Base-by-base conservation (phyloP, 2,329 filamentous ascomycete genomes). In the Colletotrichum agaves region DNA sequence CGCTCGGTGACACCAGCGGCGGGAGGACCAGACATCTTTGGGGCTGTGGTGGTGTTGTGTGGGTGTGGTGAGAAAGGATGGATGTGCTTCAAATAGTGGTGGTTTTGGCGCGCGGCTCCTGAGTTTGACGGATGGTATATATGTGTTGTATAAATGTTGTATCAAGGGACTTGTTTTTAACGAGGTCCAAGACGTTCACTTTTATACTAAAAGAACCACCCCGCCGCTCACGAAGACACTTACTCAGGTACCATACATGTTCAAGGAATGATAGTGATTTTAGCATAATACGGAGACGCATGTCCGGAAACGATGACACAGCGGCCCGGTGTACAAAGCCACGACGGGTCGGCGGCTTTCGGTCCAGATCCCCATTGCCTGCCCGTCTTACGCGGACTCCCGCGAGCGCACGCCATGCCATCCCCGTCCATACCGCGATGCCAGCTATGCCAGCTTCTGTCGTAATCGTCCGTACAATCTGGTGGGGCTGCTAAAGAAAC, bases 1-100 rank as follows among this genome's bases (percentile, higher is more conserved):
- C 61, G 64, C 46, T 63, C 39, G 13, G 64, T 65, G 31, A 67
- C 39, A 8, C 59, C 27, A 27, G 27, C 27, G 27, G 27, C 27
- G 27, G 27, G 27, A 27, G 27, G 6, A 27, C 27, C 58, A 67
- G 43, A 57, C 63, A 67, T 67, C 8, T 27, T 35, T 63, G 39
- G 12, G 2, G 31, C n/a, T 47, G 41, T 46, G 19, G 8, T 13
- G 47, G 44, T 44, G 12, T 3, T 37, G 13, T 15, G 35, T 37
- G 35, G 35, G 35, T 44, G n/a, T 12, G 7, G 27, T 37, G 19
- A 35, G n/a, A 7, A 5, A 35, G 19, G 6, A n/a, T 12, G 33
- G 0, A 3, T 21, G 43, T 31, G 57, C 10, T 7, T 46, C 2
- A 4, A 31, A 23, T 13, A 2, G 10, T 4, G 35, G 35, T 4